Evolutionary conservation across 2,329 filamentous ascomycete species (phyloP).

Genomic region (Huntiella moniliformis): DNA sequence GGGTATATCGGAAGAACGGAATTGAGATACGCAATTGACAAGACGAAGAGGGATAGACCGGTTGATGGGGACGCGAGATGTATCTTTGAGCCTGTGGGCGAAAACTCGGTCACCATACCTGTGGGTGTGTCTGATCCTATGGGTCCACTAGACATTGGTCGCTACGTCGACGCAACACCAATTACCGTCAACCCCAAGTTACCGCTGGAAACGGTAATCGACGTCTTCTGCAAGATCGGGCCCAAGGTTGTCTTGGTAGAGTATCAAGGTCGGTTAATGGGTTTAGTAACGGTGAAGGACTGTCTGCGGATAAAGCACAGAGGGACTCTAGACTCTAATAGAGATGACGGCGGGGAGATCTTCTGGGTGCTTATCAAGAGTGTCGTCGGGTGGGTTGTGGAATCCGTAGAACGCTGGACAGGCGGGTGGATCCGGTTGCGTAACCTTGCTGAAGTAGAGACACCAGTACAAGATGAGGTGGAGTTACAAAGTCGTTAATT

Average conservation of each 20-base stretch:
- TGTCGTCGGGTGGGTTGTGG: conserved; percentile 39
- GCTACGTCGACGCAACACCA: conserved; percentile 77
- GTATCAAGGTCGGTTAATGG: conserved; percentile 63
- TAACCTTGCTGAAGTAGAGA: conserved; percentile 25
- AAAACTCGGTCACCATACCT: background rate
- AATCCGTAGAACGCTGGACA: conserved; percentile 31
- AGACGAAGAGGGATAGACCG: conserved; percentile 50
- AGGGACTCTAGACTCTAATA: conserved; percentile 65
- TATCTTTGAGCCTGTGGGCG: conserved; percentile 41
- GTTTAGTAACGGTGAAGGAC: conserved; percentile 89
- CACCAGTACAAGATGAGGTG: conserved; percentile 18
- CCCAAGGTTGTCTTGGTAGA: conserved; percentile 86
- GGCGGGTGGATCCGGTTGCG: conserved; percentile 39
- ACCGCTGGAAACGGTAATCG: conserved; percentile 92
- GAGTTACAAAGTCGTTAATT: conserved; percentile 12
- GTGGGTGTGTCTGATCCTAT: conserved; percentile 15
- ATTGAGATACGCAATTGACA: conserved; percentile 73
- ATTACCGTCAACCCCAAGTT: conserved; percentile 80
- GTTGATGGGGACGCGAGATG: conserved; percentile 54
- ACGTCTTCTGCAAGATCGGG: conserved; percentile 94
- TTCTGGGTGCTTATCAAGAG: conserved; percentile 41
- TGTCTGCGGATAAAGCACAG: conserved; percentile 96
- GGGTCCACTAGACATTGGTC: conserved; percentile 55
- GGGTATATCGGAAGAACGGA: conserved; percentile 91
- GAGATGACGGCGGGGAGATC: conserved; percentile 36